Percentiles rank a stretch among this genome's conserved stretches.
Evolutionary conservation across 2,329 filamentous ascomycete genomes (phyloP).

Genomic region (Neocucurbitaria cava): DNA sequence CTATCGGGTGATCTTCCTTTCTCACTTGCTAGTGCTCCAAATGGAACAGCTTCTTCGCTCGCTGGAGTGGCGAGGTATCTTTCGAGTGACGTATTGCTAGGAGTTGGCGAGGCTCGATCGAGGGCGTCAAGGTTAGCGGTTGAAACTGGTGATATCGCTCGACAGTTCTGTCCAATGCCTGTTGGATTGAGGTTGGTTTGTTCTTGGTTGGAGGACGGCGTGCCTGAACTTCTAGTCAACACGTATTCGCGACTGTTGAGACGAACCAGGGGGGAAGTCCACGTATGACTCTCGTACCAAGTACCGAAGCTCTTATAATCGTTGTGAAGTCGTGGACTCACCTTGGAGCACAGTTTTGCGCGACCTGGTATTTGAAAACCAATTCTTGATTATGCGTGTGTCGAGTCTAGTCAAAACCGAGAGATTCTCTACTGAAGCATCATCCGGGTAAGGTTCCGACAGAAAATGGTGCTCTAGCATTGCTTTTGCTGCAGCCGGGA

Average conservation of each 20-base stretch:
- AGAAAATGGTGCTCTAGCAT: background rate
- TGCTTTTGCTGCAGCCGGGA: background rate
- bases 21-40: background rate
- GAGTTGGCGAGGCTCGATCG: background rate
- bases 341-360: background rate
- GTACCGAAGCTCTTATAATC: background rate
- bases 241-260: background rate
- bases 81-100: background rate
- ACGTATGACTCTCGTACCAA: background rate
- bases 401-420: background rate
- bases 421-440: background rate
- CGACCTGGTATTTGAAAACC: constrained; percentile 6
- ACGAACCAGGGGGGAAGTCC: background rate
- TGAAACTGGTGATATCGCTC: background rate
- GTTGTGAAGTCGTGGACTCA: background rate
- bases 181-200: background rate
- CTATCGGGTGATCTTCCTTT: background rate
- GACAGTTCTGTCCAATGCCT: background rate
- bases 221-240: background rate
- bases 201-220: background rate
- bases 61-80: background rate
- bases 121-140: background rate
- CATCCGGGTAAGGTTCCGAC: background rate
- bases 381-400: background rate
- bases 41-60: background rate